phyloP scores from a whole-genome alignment of 2,329 filamentous ascomycete genomes.

The Metarhizium brunneum region DNA sequence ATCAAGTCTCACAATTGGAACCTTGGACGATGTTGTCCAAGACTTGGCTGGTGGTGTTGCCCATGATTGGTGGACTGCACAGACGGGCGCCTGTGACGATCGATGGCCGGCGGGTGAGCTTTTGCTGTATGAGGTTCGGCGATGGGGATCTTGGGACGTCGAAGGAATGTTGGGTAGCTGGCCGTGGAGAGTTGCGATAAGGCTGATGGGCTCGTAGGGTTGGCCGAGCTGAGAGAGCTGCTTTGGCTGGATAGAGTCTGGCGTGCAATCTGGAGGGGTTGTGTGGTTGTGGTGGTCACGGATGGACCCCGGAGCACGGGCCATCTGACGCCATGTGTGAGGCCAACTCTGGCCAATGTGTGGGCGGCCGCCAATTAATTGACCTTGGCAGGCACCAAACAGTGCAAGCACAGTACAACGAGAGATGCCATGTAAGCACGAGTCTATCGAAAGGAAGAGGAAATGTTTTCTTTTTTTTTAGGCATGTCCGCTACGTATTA shows the following conservation, averaged over 20 bases:
- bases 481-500: too few relatives aligned
- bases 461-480: too few relatives aligned
- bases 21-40: conserved; percentile 94
- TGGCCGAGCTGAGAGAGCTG: neutral
- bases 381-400: too few relatives aligned
- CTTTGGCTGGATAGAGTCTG: neutral
- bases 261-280: neutral
- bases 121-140: neutral
- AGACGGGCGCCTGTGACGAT: conserved; percentile 1
- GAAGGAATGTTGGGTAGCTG: neutral
- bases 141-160: neutral
- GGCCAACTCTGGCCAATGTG: too few relatives aligned
- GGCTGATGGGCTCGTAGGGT: neutral
- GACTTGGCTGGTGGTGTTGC: conserved; percentile 62
- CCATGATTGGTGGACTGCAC: conserved; percentile 35
- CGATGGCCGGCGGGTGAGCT: neutral
- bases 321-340: neutral
- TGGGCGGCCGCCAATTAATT: too few relatives aligned
- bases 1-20: conserved; percentile 67
- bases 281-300: neutral
- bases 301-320: neutral
- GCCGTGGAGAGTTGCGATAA: neutral
- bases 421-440: too few relatives aligned
- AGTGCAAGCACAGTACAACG: too few relatives aligned
- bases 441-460: too few relatives aligned